Conservation (phyloP, 2,329 filamentous ascomycete genomes). For the Trichoderma hamatum region DNA sequence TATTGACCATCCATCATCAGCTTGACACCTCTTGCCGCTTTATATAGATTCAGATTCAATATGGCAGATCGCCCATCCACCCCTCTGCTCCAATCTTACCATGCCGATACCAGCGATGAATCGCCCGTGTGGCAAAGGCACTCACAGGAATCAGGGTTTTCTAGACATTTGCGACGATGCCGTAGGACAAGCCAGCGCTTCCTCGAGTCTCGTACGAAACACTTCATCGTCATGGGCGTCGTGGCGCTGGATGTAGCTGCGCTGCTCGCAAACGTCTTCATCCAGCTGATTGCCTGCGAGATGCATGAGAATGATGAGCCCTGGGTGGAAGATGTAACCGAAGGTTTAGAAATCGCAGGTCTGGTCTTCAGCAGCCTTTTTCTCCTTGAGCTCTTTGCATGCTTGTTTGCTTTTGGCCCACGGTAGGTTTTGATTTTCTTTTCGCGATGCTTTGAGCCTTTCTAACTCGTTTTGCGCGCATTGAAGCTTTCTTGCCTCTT, state of each 20-base stretch:
- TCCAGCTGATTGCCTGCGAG: slow-evolving; percentile 54
- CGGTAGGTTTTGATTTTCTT: slow-evolving; percentile 46
- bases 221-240: slow-evolving; percentile 49
- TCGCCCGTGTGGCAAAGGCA: not conserved
- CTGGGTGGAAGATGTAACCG: slow-evolving; percentile 46
- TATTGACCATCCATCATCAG: not conserved
- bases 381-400: slow-evolving; percentile 62
- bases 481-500: slow-evolving; percentile 57
- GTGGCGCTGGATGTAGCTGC: slow-evolving; percentile 51
- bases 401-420: slow-evolving; percentile 64
- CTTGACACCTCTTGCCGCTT: not conserved
- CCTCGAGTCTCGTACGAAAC: slow-evolving; percentile 46
- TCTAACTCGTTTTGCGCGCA: slow-evolving; percentile 2
- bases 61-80: slow-evolving; percentile 23
- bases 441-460: not conserved
- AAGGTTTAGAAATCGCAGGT: slow-evolving; percentile 54
- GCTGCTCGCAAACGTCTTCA: slow-evolving; percentile 52
- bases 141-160: not conserved
- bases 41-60: not conserved
- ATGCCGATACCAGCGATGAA: slow-evolving; percentile 10
- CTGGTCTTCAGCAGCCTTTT: slow-evolving; percentile 67
- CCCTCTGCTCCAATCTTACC: slow-evolving; percentile 17
- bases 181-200: slow-evolving; percentile 30
- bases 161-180: not conserved
- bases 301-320: slow-evolving; percentile 43